Base-by-base conservation (phyloP, 1,284 basidiomycete genomes). In the Cutaneotrichosporon cutaneum region DNA sequence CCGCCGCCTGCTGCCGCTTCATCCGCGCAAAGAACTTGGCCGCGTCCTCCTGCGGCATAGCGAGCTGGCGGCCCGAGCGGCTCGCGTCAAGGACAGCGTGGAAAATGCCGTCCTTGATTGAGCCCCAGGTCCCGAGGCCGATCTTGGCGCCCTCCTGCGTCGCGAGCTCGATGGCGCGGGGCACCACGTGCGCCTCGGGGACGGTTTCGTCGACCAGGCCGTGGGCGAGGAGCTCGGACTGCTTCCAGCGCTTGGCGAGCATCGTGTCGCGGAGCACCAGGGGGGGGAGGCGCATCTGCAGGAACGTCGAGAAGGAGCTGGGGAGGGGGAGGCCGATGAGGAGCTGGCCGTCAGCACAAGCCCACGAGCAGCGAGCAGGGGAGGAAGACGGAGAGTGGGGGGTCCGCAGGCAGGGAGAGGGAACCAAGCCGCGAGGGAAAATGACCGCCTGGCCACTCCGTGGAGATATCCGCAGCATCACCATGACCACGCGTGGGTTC, bases 311-410 rank as follows among this genome's bases (percentile, higher is more conserved):
- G 70, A 94, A 87, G 0, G 88, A 87, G 57, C 85, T 82, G 0
- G 92, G 91, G 82, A 89, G 87, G 0, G 86, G 82, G 16, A 90
- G 89, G 52, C 90, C 91, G 70, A 94, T 91, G 73, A 88, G 87
- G 55, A 93, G 82, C 90, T 92, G 65, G 0, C n/a, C 21, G 36
- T 55, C 52, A 44, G 53, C 44, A 35, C 30, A 35, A n/a, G n/a
- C n/a, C n/a, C n/a, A n/a, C n/a, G n/a, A n/a, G n/a, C n/a, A n/a
- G n/a, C n/a, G 8, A 18, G 30, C 6, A 18, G 39, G n/a, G 35
- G 4, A 3, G 21, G 52, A 14, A 30, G 11, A 32, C 18, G 18
- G n/a, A n/a, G n/a, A n/a, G n/a, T n/a, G n/a, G n/a, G n/a, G n/a
- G n/a, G n/a, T n/a, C n/a, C n/a, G n/a, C n/a, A n/a, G n/a, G n/a